phyloP scores from a whole-genome alignment of 2,329 filamentous ascomycete genomes.

The Sporothrix mexicana region DNA sequence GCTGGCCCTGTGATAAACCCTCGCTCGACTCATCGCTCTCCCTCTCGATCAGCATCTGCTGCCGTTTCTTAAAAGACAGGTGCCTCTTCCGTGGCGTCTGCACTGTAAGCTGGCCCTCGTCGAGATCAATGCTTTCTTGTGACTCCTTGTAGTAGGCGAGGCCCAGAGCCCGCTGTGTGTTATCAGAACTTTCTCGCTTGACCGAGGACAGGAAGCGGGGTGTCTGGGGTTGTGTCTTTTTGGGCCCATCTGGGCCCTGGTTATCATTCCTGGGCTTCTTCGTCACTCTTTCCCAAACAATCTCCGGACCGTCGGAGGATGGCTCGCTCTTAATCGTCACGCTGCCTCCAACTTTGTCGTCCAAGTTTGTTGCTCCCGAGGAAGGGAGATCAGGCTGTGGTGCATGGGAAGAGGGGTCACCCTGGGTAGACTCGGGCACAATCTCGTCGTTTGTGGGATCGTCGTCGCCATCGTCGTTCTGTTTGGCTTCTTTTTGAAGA shows the following conservation, averaged over 20 bases:
- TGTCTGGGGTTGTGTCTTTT: not conserved
- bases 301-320: constrained; percentile 58
- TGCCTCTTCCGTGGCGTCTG: constrained; percentile 52
- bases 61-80: constrained; percentile 4
- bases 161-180: not conserved
- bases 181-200: constrained; percentile 28
- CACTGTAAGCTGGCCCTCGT: constrained; percentile 53
- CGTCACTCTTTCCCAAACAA: constrained; percentile 58
- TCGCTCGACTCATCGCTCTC: not conserved
- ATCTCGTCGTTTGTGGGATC: not conserved
- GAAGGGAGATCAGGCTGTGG: constrained; percentile 19
- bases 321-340: constrained; percentile 56
- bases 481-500: not conserved
- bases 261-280: constrained; percentile 54
- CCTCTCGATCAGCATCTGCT: not conserved
- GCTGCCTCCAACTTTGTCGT: not conserved
- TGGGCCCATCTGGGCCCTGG: constrained; percentile 1
- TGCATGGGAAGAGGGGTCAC: constrained; percentile 30
- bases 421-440: constrained; percentile 35
- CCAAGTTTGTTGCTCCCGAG: not conserved
- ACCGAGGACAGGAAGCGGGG: not conserved
- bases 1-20: not conserved
- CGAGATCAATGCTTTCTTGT: constrained; percentile 66
- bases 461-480: no score
- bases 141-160: constrained; percentile 38